Base-by-base conservation (phyloP, 1,284 basidiomycete species). In the Boletellus sp. region DNA sequence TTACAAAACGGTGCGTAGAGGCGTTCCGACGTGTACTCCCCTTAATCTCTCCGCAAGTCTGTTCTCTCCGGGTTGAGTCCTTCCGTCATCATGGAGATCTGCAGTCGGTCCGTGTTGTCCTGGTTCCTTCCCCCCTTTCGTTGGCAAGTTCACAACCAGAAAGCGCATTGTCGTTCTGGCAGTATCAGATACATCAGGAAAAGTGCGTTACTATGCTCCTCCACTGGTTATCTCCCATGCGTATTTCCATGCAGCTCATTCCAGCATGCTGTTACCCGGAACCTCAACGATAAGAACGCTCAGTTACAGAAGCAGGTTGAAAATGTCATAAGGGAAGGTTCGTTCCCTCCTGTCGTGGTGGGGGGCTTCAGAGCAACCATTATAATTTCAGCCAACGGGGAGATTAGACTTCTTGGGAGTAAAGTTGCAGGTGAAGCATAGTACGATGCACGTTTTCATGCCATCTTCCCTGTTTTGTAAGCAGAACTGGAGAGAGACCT, bases 111-210 rank as follows among this genome's bases (percentile, higher is more conserved):
- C 14, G 73, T 64, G 29, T 23, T 8, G 5, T 19, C 30, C 16
- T 10, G 14, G 23, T 20, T 14, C 11, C 33, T 32, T 33, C 2
- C 1, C 32, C n/a, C n/a, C n/a, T n/a, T n/a, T n/a, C 10, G 30
- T 35, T 16, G 13, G n/a, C n/a, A 37, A 21, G 34, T 44, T 62
- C 45, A 67, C 43, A 4, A 21, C 26, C 27, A 36, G 36, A n/a
- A 49, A 88, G 85, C 26, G 84, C 87, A 5, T 77, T 91, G 48
- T 85, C 87, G 8, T 91, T 91, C 64, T 91, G 89, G 89, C 86
- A 89, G 61, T 91, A 91, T 62, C 88, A 91, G 58, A 77, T 82
- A 38, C 85, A 88, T 52, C 88, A 91, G 69, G 88, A 91, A 69
- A 81, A 77, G 87, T 87, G 53, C 55, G 70, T 55, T 30, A 23